Evolutionary conservation across 495 filamentous ascomycete species (phyloP).

Genomic region (Elasticomyces elasticus): DNA sequence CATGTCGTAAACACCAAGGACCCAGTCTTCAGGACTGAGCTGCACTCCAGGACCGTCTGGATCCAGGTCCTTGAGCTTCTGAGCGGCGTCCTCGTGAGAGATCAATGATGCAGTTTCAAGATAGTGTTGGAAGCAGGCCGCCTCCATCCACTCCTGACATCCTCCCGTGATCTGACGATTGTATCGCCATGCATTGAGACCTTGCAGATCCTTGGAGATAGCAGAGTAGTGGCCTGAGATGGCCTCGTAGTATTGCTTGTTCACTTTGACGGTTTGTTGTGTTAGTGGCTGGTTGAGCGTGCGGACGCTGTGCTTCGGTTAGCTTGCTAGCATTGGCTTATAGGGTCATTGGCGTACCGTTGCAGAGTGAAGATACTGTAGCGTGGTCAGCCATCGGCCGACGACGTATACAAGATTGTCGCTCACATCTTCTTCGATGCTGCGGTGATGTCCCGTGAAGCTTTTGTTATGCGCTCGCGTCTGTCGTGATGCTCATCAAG

Average conservation of each 20-base stretch:
- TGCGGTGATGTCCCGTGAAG: slow-evolving; percentile 80
- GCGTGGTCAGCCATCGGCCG: slow-evolving; percentile 2
- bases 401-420: not conserved
- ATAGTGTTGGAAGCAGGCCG: slow-evolving; percentile 78
- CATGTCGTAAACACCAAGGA: slow-evolving; percentile 86
- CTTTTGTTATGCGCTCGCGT: slow-evolving; percentile 79
- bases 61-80: slow-evolving; percentile 31
- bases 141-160: slow-evolving; percentile 88
- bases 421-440: slow-evolving; percentile 92
- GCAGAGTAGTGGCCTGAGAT: slow-evolving; percentile 57
- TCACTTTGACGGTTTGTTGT: slow-evolving; percentile 51
- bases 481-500: slow-evolving; percentile 92
- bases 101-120: slow-evolving; percentile 66
- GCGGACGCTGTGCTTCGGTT: slow-evolving; percentile 45
- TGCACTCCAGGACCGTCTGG: slow-evolving; percentile 33
- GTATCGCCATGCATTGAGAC: slow-evolving; percentile 68
- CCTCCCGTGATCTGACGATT: slow-evolving; percentile 61
- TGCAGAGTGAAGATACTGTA: slow-evolving; percentile 85
- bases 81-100: slow-evolving; percentile 47
- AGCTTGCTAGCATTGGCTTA: not conserved
- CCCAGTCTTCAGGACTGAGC: slow-evolving; percentile 73
- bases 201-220: slow-evolving; percentile 62
- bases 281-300: slow-evolving; percentile 55
- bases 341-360: slow-evolving; percentile 43
- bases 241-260: slow-evolving; percentile 50